Evolutionary conservation across 345 rosid genomes (phyloP), one percentile per base, ranked within the genome.

Genomic region (Bruguiera sexangula): DNA sequence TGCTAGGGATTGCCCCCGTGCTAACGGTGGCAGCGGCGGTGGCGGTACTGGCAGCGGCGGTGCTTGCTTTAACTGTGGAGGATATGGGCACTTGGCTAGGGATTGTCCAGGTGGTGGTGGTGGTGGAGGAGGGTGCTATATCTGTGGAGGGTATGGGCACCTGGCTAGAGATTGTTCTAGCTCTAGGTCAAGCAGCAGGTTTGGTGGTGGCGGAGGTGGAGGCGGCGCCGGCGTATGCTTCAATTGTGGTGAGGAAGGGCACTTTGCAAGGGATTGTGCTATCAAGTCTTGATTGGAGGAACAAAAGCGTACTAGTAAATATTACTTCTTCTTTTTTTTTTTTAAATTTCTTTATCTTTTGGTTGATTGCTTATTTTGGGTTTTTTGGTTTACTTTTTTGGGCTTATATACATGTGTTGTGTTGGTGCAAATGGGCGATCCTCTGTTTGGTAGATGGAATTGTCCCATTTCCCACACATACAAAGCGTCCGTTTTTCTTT

Each of bases 81-180:
- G 80, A 3, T 64, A 62, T 55, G 85, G 85, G 37, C 85, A 82
- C 60, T 8, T 82, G 80, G 82, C 82, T 20, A 73, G 85, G 77
- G 83, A 82, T 37, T 82, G 83, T 63, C 69, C 73, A 4, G 70
- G 73, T 57, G 73, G 66, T 20, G 62, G 66, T 20, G 62, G 76
- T 37, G 65, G 65, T 3, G 62, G 73, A n/a, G 69, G 65, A 0
- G 60, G 58, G 31, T 88, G 93, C 53, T 88, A 84, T 24, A 80
- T 74, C 32, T 89, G 92, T 72, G 85, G 87, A 32, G 84, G 76
- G 43, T 18, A n/a, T 37, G 92, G 95, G 22, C 95, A 89, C 75
- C 36, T 84, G 46, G 91, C 95, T 3, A 85, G 90, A 54, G 92
- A 89, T 0, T 89, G 95, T 60, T 59, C 75, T 37, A 75, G 68